A percentile compares a stretch with the other conserved stretches of the same genome.
phyloP scores from a whole-genome alignment of 257 asterid genomes.

The Solanum megistacrolobum region DNA sequence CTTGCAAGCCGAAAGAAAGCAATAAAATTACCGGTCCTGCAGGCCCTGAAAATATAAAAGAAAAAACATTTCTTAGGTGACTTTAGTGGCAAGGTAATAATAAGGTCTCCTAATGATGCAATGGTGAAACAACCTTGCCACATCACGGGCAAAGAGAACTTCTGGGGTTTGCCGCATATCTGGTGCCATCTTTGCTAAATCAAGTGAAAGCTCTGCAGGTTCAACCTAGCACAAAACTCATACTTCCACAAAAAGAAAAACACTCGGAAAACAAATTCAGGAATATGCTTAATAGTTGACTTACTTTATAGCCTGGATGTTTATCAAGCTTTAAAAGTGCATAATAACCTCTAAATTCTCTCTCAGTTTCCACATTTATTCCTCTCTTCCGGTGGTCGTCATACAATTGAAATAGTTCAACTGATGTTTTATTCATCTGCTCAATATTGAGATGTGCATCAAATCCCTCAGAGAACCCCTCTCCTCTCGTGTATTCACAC shows the following conservation, averaged over 20 bases:
- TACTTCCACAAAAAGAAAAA: conserved; percentile 29
- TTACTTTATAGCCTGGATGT: conserved; percentile 97
- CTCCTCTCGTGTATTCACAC: conserved; percentile 93
- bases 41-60: conserved; percentile 59
- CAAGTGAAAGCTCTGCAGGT: conserved; percentile 99
- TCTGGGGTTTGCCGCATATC: conserved; percentile 87
- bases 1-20: conserved; percentile 93
- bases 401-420: conserved; percentile 80
- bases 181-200: conserved; percentile 95
- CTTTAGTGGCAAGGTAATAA: background rate
- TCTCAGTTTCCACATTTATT: conserved; percentile 65
- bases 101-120: background rate
- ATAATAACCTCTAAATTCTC: conserved; percentile 97
- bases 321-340: conserved; percentile 98
- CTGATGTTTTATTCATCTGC: conserved; percentile 98
- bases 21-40: conserved; percentile 86
- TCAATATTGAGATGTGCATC: conserved; percentile 98
- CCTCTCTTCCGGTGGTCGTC: conserved; percentile 94
- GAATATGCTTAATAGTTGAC: conserved; percentile 29
- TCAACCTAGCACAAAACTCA: conserved; percentile 82
- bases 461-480: conserved; percentile 98
- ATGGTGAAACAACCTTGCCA: conserved; percentile 62
- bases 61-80: background rate
- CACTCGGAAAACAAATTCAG: conserved; percentile 6
- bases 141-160: conserved; percentile 89